Conservation (phyloP, 345 rosid species). For the Camelina hispida region DNA sequence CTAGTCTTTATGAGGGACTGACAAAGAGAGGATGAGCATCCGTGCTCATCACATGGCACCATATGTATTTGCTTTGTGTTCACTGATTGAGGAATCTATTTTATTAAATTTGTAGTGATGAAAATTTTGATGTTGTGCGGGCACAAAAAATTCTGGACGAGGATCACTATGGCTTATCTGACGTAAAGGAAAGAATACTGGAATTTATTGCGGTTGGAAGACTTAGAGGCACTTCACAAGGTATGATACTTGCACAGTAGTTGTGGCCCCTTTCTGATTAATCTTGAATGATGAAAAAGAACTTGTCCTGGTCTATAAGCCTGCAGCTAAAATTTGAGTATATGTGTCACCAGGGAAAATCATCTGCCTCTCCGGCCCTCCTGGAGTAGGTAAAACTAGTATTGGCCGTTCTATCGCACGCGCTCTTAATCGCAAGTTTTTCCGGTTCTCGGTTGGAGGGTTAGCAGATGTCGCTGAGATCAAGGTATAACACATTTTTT, state of each 20-base stretch:
- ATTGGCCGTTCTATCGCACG: constrained; percentile 98
- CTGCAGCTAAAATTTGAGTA: constrained; percentile 33
- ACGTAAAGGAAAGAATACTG: constrained; percentile 96
- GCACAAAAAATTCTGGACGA: constrained; percentile 96
- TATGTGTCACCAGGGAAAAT: constrained; percentile 77
- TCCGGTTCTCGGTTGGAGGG: constrained; percentile 98
- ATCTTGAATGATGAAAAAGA: constrained; percentile 28
- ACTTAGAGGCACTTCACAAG: constrained; percentile 97
- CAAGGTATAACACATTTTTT: constrained; percentile 58
- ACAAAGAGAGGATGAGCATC: not conserved
- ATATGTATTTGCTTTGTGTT: constrained; percentile 22
- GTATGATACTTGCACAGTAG: constrained; percentile 46
- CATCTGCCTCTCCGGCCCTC: constrained; percentile 98
- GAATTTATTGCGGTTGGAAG: constrained; percentile 99
- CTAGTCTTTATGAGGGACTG: constrained; percentile 25
- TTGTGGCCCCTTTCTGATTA: constrained; percentile 26
- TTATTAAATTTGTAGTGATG: constrained; percentile 65
- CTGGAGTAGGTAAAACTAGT: constrained; percentile 99
- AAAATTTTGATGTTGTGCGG: constrained; percentile 87
- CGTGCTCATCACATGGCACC: constrained; percentile 15
- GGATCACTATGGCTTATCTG: constrained; percentile 96
- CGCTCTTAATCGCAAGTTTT: constrained; percentile 91
- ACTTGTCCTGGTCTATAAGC: constrained; percentile 4
- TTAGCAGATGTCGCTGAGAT: constrained; percentile 98
- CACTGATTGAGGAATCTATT: constrained; percentile 8